phyloP scores from a whole-genome alignment of 228 moss, liverwort and hornwort species.

The Sphagnum fallax region DNA sequence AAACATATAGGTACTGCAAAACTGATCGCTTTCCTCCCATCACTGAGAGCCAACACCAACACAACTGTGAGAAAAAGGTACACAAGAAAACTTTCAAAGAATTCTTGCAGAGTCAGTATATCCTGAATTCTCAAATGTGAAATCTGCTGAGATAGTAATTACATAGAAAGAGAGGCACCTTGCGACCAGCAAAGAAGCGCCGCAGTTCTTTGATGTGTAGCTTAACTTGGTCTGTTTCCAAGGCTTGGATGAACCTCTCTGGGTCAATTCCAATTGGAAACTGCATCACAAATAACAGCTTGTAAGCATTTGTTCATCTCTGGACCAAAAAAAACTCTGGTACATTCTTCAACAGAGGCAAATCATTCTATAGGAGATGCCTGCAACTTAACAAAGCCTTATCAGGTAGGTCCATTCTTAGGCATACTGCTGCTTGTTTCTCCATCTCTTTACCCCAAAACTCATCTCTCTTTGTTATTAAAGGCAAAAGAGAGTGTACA shows the following conservation, averaged over 20 bases:
- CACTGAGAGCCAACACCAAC: too few species aligned
- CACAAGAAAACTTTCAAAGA: too few species aligned
- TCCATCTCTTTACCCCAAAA: too few species aligned
- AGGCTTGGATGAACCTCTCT: constrained; percentile 52
- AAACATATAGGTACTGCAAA: too few species aligned
- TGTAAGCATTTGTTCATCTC: not conserved
- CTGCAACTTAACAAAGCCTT: too few species aligned
- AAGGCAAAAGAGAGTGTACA: constrained; percentile 18
- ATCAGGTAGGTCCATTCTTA: too few species aligned
- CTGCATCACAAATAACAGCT: constrained; percentile 10
- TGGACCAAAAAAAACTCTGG: not conserved
- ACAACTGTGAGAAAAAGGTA: too few species aligned
- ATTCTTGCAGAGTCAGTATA: too few species aligned
- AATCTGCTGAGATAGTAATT: not conserved
- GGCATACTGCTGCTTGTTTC: too few species aligned
- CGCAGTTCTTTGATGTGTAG: constrained; percentile 34
- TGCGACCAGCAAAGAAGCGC: constrained; percentile 51
- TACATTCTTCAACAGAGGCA: not conserved
- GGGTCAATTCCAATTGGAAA: constrained; percentile 95
- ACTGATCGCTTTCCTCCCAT: too few species aligned
- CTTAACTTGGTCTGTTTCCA: constrained; percentile 61
- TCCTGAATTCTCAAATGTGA: too few species aligned
- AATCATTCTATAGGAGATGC: too few species aligned
- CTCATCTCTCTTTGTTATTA: not conserved
- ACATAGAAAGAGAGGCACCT: constrained; percentile 14